Percentiles rank a stretch among this genome's conserved stretches.
These are phyloP conservation scores for Desmodesmus armatus DNA, from an alignment of 139 green algal species.

Conservation along the genomic window DNA sequence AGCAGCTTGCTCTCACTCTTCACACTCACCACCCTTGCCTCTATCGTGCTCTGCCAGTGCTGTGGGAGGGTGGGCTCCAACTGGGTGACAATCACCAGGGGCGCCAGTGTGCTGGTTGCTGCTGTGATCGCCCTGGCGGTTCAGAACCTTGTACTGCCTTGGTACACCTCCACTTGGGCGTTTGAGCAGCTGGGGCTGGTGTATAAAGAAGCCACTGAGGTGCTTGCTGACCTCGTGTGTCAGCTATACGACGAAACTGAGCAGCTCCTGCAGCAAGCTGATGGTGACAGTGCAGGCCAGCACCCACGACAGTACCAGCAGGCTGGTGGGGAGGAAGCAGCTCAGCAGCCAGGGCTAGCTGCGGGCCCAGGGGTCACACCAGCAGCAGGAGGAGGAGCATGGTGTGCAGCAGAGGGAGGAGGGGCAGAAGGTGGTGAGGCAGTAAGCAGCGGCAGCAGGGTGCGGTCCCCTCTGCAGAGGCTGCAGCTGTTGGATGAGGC, in stretches of 20 bases:
- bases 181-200: conserved; percentile 28
- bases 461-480: not conserved
- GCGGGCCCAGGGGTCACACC: no score
- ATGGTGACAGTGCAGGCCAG: no score
- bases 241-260: conserved; percentile 16
- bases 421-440: not conserved
- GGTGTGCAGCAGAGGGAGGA: no score
- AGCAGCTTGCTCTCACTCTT: conserved; percentile 30
- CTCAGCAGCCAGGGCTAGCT: not conserved
- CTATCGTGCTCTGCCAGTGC: conserved; percentile 37
- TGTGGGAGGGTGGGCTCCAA: conserved; percentile 10
- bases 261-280: not conserved
- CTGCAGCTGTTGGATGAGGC: not conserved
- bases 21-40: conserved; percentile 36
- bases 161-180: conserved; percentile 31
- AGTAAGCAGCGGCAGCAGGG: not conserved
- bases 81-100: conserved; percentile 8
- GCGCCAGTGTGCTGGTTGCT: not conserved
- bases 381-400: no score
- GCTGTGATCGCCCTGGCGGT: conserved; percentile 7
- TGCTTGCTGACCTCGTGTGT: conserved; percentile 26
- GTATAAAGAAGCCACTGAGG: conserved; percentile 4
- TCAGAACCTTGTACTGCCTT: conserved; percentile 25
- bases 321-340: not conserved
- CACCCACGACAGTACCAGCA: not conserved